Conservation (phyloP, 495 filamentous ascomycete genomes). For the Neurospora sp. region DNA sequence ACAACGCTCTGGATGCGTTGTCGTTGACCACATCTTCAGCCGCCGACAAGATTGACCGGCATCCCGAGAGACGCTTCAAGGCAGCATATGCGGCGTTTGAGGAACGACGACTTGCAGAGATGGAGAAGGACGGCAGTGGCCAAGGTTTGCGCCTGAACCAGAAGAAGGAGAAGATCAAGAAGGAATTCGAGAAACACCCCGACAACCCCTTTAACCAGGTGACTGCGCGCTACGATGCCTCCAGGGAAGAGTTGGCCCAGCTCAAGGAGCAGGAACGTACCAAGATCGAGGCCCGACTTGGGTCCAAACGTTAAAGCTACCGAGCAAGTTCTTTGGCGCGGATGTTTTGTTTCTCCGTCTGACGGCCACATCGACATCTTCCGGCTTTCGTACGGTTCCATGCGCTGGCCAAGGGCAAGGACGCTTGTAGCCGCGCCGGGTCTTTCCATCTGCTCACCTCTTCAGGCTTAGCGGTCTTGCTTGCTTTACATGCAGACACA, state of each 20-base stretch:
- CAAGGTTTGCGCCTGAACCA: slow-evolving; percentile 69
- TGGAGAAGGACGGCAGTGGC: slow-evolving; percentile 62
- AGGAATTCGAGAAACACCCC: slow-evolving; percentile 82
- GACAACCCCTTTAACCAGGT: slow-evolving; percentile 93
- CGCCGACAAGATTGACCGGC: slow-evolving; percentile 62
- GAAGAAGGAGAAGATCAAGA: slow-evolving; percentile 64
- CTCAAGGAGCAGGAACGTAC: slow-evolving; percentile 55
- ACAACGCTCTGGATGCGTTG: slow-evolving; percentile 82
- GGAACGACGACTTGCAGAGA: slow-evolving; percentile 72
- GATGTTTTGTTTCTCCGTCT: background rate
- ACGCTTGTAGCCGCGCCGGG: background rate
- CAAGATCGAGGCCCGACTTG: slow-evolving; percentile 65
- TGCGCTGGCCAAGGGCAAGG: slow-evolving; percentile 6
- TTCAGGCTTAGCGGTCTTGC: background rate
- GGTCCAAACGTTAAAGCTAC: slow-evolving; percentile 12
- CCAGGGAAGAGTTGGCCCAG: slow-evolving; percentile 64
- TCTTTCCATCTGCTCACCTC: background rate
- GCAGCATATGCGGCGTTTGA: slow-evolving; percentile 84
- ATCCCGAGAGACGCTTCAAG: slow-evolving; percentile 77
- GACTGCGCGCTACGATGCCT: slow-evolving; percentile 59
- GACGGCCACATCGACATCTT: background rate
- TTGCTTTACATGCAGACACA: background rate
- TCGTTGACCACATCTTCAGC: slow-evolving; percentile 45
- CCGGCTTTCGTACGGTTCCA: background rate
- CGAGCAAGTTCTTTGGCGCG: background rate